Evolutionary conservation across 768 basidiomycete genomes (phyloP).

Genomic region (Panellus pusillus): DNA sequence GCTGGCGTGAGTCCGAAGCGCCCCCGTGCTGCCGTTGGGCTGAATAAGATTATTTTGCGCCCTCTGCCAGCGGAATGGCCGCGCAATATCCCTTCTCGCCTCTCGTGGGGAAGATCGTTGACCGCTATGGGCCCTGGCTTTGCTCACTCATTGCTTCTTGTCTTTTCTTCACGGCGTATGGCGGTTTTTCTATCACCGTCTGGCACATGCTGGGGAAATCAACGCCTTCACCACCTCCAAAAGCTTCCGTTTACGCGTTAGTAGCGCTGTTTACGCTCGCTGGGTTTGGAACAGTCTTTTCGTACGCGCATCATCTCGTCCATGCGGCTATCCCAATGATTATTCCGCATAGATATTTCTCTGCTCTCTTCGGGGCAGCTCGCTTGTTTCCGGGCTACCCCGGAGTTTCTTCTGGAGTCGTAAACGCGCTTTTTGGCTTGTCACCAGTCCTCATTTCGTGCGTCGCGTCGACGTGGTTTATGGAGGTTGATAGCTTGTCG

Average conservation of each 20-base stretch:
- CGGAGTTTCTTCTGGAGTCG: slow-evolving; percentile 65
- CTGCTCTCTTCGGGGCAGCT: slow-evolving; percentile 73
- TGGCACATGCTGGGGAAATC: slow-evolving; percentile 41
- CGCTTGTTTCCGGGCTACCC: slow-evolving; percentile 65
- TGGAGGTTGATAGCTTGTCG: slow-evolving; percentile 41
- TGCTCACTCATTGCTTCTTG: slow-evolving; percentile 65
- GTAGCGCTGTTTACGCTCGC: slow-evolving; percentile 59
- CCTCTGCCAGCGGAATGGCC: slow-evolving; percentile 63
- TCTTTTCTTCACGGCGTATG: slow-evolving; percentile 61
- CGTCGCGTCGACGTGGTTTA: slow-evolving; percentile 64
- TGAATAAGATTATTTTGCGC: background rate
- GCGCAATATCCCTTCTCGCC: slow-evolving; percentile 80
- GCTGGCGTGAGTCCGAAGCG: slow-evolving; percentile 55
- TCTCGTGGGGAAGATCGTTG: slow-evolving; percentile 66
- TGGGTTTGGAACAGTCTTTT: slow-evolving; percentile 70
- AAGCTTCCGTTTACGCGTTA: slow-evolving; percentile 51
- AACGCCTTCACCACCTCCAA: slow-evolving; percentile 30
- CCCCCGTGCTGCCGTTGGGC: background rate
- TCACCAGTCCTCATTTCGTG: slow-evolving; percentile 74
- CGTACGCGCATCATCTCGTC: slow-evolving; percentile 45
- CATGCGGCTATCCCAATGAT: slow-evolving; percentile 1
- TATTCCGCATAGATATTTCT: slow-evolving; percentile 52
- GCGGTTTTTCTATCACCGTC: slow-evolving; percentile 62
- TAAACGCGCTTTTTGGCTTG: slow-evolving; percentile 76
- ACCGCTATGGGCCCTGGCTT: slow-evolving; percentile 63